These are phyloP conservation scores for Boletus rex-veris DNA, from an alignment of 768 basidiomycete genomes.

Conservation along the genomic window DNA sequence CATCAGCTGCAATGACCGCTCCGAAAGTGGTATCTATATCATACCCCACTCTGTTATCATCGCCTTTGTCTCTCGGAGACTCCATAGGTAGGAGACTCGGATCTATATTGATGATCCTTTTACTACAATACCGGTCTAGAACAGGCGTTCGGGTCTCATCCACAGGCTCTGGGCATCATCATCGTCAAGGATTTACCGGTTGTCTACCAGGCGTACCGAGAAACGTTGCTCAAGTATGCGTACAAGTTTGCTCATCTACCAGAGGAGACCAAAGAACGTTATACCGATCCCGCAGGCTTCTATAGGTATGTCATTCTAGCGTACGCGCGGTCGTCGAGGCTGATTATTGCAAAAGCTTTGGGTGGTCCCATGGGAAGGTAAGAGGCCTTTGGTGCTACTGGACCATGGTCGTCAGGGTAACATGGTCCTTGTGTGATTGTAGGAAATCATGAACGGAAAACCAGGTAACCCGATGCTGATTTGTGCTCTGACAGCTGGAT, in stretches of 20 bases:
- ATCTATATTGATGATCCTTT: neutral
- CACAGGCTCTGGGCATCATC: slow-evolving; percentile 75
- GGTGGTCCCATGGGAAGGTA: slow-evolving; percentile 98
- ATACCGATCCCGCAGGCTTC: slow-evolving; percentile 64
- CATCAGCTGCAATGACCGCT: slow-evolving; percentile 11
- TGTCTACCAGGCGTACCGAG: slow-evolving; percentile 58
- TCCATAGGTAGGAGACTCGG: slow-evolving; percentile 54
- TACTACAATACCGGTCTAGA: slow-evolving; percentile 38
- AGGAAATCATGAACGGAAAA: slow-evolving; percentile 97
- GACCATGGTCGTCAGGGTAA: neutral
- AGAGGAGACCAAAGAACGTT: slow-evolving; percentile 63
- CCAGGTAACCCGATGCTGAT: slow-evolving; percentile 47
- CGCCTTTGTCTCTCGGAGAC: slow-evolving; percentile 48
- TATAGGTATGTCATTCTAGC: slow-evolving; percentile 58
- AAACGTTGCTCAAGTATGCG: slow-evolving; percentile 69
- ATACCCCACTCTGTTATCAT: slow-evolving; percentile 53
- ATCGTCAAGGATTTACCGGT: slow-evolving; percentile 77
- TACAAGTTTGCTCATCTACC: slow-evolving; percentile 74
- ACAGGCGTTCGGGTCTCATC: slow-evolving; percentile 78
- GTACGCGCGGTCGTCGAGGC: neutral
- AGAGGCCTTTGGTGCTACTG: slow-evolving; percentile 1
- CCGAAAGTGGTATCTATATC: slow-evolving; percentile 49
- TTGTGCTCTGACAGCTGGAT: neutral
- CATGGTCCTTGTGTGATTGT: neutral
- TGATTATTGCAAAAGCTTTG: slow-evolving; percentile 55